Evolutionary conservation across 768 basidiomycete genomes (phyloP).

Genomic region (Lentinula aciculospora): DNA sequence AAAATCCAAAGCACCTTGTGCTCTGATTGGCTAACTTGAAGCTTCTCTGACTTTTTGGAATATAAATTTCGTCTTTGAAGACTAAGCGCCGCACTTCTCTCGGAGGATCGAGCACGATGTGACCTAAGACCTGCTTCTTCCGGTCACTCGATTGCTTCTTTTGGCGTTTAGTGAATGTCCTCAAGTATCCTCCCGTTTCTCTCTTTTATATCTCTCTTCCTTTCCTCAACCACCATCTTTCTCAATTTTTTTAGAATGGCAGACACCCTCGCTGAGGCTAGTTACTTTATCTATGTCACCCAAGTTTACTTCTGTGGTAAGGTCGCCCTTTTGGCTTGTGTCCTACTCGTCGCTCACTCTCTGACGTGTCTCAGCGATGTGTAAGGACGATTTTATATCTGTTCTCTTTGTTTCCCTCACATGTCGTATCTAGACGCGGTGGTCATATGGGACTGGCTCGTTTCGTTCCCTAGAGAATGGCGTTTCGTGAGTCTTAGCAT

Average conservation of each 20-base stretch:
- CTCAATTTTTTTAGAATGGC: slow-evolving; percentile 20
- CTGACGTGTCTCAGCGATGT: slow-evolving; percentile 53
- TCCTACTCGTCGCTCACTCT: slow-evolving; percentile 22
- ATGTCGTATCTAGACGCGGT: slow-evolving; percentile 53
- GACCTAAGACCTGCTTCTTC: background rate
- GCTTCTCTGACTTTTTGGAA: background rate
- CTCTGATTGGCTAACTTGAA: background rate
- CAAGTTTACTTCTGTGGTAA: slow-evolving; percentile 84
- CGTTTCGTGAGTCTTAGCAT: slow-evolving; percentile 48
- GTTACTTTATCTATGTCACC: slow-evolving; percentile 75
- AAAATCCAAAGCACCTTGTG: background rate
- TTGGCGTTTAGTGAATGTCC: background rate
- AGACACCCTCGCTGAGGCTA: slow-evolving; percentile 50
- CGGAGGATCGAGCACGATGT: background rate
- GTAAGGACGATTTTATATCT: slow-evolving; percentile 33
- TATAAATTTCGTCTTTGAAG: background rate
- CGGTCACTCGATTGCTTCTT: background rate
- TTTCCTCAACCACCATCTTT: slow-evolving; percentile 16
- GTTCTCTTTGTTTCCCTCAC: slow-evolving; percentile 14
- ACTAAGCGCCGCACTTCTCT: slow-evolving; percentile 1
- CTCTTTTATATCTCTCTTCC: slow-evolving; percentile 4
- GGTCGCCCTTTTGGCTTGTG: slow-evolving; percentile 14
- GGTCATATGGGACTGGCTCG: slow-evolving; percentile 82
- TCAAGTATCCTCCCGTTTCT: background rate
- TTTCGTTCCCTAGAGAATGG: slow-evolving; percentile 73